phyloP scores from a whole-genome alignment of 2,329 filamentous ascomycete genomes.

The Amauroascus niger region DNA sequence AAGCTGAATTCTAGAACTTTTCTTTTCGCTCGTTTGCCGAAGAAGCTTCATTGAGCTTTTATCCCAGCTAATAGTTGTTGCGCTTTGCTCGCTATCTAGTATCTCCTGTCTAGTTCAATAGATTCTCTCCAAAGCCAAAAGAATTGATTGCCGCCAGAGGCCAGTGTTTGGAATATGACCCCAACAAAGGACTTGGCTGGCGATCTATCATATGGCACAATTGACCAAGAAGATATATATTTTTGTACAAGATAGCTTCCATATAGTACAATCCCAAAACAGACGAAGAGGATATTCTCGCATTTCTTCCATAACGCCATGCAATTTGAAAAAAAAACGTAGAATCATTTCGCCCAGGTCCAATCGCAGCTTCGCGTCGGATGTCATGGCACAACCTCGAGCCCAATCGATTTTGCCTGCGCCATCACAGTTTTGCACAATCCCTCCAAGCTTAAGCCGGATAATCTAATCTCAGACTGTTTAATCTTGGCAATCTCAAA shows the following conservation, averaged over 20 bases:
- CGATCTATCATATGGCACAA: no score
- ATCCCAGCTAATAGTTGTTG: no score
- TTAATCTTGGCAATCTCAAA: slow-evolving; percentile 99
- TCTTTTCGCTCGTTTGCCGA: neutral
- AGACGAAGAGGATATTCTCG: neutral
- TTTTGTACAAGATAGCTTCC: neutral
- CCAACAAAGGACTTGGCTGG: no score
- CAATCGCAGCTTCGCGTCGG: neutral
- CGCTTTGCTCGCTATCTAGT: no score
- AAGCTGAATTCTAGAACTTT: slow-evolving; percentile 3
- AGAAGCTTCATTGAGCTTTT: neutral
- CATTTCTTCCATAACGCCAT: slow-evolving; percentile 11
- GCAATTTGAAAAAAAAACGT: slow-evolving; percentile 1
- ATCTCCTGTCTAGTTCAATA: no score
- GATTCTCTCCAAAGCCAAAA: no score
- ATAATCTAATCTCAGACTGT: slow-evolving; percentile 63
- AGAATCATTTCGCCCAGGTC: neutral
- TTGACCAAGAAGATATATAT: neutral
- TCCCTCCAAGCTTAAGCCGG: slow-evolving; percentile 59
- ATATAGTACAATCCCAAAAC: slow-evolving; percentile 1
- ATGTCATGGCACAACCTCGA: slow-evolving; percentile 56
- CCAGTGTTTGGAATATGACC: no score
- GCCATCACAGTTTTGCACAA: slow-evolving; percentile 65
- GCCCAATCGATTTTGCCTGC: slow-evolving; percentile 65
- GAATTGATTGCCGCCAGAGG: no score